Evolutionary conservation across 108 stramenopile genomes (phyloP).

Genomic region (Skeletonema costatum): DNA sequence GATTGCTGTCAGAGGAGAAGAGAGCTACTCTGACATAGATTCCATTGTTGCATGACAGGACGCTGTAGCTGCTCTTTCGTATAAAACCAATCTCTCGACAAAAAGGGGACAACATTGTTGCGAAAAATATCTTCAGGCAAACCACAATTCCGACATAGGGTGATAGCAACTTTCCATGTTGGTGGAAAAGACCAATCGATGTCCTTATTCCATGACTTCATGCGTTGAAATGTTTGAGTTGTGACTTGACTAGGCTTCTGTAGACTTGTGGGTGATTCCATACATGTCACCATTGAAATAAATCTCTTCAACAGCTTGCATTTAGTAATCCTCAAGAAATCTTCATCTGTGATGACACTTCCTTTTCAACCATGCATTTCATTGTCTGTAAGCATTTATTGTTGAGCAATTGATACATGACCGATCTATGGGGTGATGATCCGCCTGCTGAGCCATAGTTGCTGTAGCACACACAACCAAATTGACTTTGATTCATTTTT

Average conservation of each 20-base stretch:
- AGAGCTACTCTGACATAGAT: no score
- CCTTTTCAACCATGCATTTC: slow-evolving; percentile 24
- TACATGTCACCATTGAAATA: slow-evolving; percentile 12
- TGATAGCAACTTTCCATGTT: slow-evolving; percentile 37
- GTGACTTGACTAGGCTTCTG: neutral
- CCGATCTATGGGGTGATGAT: slow-evolving; percentile 2
- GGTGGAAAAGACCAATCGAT: slow-evolving; percentile 43
- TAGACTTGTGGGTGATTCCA: neutral
- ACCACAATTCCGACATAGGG: slow-evolving; percentile 28
- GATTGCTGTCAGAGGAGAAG: no score
- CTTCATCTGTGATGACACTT: slow-evolving; percentile 33
- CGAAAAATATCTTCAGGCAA: slow-evolving; percentile 39
- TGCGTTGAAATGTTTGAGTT: neutral
- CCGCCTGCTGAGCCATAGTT: slow-evolving; percentile 5
- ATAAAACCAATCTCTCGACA: slow-evolving; percentile 39
- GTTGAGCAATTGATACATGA: slow-evolving; percentile 9
- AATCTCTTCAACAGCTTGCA: slow-evolving; percentile 4
- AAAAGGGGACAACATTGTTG: slow-evolving; percentile 26
- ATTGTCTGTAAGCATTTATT: slow-evolving; percentile 30
- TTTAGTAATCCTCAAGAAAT: slow-evolving; percentile 6
- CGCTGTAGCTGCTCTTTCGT: neutral
- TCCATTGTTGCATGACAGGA: neutral
- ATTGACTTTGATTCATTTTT: neutral
- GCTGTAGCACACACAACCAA: slow-evolving; percentile 21
- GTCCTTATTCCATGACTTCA: slow-evolving; percentile 13